Conservation (phyloP, 148 eudicot species). For the Pouteria glomerata region DNA sequence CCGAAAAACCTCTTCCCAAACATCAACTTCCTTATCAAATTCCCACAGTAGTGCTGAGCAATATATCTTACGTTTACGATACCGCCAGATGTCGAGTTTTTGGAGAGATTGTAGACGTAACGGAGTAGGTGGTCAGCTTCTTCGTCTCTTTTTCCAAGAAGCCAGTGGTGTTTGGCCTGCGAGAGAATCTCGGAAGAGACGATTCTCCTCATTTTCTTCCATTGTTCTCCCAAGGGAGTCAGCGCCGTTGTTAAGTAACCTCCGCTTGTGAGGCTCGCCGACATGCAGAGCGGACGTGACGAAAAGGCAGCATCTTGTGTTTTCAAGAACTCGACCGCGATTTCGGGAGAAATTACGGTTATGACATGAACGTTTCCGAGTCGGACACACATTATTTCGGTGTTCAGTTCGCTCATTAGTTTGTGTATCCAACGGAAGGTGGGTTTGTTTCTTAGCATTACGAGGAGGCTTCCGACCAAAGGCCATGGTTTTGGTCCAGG, state of each 20-base stretch:
- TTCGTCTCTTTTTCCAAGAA: slow-evolving; percentile 2
- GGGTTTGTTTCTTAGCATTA: slow-evolving; percentile 3
- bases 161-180: background rate
- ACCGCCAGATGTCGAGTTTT: background rate
- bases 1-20: slow-evolving; percentile 14
- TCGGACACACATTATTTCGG: slow-evolving; percentile 5
- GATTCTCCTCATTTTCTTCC: slow-evolving; percentile 18
- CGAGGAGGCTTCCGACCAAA: slow-evolving; percentile 2
- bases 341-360: slow-evolving; percentile 8
- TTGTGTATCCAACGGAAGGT: slow-evolving; percentile 16
- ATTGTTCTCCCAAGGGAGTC: slow-evolving; percentile 9
- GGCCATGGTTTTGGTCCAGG: slow-evolving; percentile 19
- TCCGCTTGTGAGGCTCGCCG: background rate
- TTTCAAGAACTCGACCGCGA: slow-evolving; percentile 13
- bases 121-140: slow-evolving; percentile 17
- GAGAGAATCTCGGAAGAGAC: slow-evolving; percentile 8
- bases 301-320: slow-evolving; percentile 11
- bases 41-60: slow-evolving; percentile 10
- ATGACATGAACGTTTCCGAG: slow-evolving; percentile 11
- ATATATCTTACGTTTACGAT: slow-evolving; percentile 5
- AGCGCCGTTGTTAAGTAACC: slow-evolving; percentile 3
- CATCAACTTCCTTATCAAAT: slow-evolving; percentile 12
- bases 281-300: slow-evolving; percentile 11
- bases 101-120: background rate
- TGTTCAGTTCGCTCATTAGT: slow-evolving; percentile 1